Evolutionary conservation across 257 asterid species (phyloP).

Genomic region (Orobanche coerulescens): DNA sequence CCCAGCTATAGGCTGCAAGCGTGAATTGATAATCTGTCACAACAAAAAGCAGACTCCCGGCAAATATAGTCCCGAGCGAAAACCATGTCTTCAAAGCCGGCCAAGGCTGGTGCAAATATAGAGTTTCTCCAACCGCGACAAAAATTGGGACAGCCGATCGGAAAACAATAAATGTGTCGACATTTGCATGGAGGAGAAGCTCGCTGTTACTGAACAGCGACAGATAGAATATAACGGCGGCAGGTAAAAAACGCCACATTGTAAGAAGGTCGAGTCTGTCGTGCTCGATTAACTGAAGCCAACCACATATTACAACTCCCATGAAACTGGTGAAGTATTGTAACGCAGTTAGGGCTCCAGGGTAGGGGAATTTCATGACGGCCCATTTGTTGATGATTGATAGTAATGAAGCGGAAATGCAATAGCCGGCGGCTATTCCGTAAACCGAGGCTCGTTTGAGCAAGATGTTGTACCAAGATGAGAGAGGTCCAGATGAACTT

Average conservation of each 20-base stretch:
- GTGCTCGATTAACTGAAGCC: slow-evolving; percentile 61
- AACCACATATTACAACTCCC: slow-evolving; percentile 71
- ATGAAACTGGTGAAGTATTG: slow-evolving; percentile 86
- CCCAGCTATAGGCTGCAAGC: slow-evolving; percentile 82
- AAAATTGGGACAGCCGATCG: slow-evolving; percentile 93
- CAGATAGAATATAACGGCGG: slow-evolving; percentile 73
- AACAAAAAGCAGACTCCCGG: slow-evolving; percentile 82
- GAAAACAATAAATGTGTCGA: slow-evolving; percentile 84
- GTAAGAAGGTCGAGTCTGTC: slow-evolving; percentile 72
- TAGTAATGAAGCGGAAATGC: slow-evolving; percentile 77
- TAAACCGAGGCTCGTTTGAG: slow-evolving; percentile 69
- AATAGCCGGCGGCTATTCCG: slow-evolving; percentile 90
- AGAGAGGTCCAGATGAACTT: slow-evolving; percentile 23
- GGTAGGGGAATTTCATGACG: slow-evolving; percentile 90
- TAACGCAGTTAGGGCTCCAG: slow-evolving; percentile 84
- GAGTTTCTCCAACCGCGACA: slow-evolving; percentile 87
- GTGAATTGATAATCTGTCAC: slow-evolving; percentile 82
- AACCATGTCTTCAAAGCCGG: slow-evolving; percentile 71
- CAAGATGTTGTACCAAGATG: slow-evolving; percentile 44
- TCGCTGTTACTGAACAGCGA: slow-evolving; percentile 89
- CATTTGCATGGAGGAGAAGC: slow-evolving; percentile 93
- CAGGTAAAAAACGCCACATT: slow-evolving; percentile 94
- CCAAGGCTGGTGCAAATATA: slow-evolving; percentile 91
- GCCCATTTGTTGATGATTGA: slow-evolving; percentile 98
- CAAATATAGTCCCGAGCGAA: slow-evolving; percentile 75